Evolutionary conservation across 495 filamentous ascomycete genomes (phyloP), one percentile per base, ranked within the genome.

Genomic region (Neurospora sp.): DNA sequence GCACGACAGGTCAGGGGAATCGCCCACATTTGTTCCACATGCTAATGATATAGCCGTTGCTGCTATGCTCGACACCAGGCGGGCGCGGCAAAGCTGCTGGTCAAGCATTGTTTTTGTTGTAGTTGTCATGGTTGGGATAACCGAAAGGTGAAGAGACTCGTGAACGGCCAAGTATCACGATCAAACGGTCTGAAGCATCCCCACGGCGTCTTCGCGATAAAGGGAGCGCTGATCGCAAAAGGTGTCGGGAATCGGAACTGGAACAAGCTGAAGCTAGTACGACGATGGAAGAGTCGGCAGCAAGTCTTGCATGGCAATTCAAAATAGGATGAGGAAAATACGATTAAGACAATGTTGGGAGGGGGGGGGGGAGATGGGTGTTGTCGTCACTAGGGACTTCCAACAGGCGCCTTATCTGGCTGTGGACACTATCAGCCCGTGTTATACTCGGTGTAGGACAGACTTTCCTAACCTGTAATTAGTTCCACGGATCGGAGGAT

Each of bases 11-110:
- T 72, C 11, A 24, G 24, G 31, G 42, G 54, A 10, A 54, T 31
- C 48, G 75, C 76, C 71, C 82, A 96, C 94, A 84, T 97, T 98
- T 62, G 94, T 97, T 73, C 95, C 95, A 81, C 93, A 96, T 74
- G 94, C 92, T 73, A 99, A 84, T 42, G 94, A 89, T 74, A 98
- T 94, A 75, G 90, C 79, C 42, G 93, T 97, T 31, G 92, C 95
- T 38, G 96, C 96, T 77, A 94, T 82, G 70, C 93, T 93, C 74
- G 94, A 95, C 71, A 93, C 84, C 45, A 94, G 81, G 80, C 93
- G 88, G 42, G 87, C 86, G 76, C 82, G 86, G 73, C 83, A 80
- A 42, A 88, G 78, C 37, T 84, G 79, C 38, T 77, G 71, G 71
- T 81, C 82, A 21, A 76, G 69, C 81, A 82, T 82, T 8, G 45